These are phyloP conservation scores for Scedosporium aurantiacum DNA, from an alignment of 2,329 filamentous ascomycete genomes.

Conservation along the genomic window DNA sequence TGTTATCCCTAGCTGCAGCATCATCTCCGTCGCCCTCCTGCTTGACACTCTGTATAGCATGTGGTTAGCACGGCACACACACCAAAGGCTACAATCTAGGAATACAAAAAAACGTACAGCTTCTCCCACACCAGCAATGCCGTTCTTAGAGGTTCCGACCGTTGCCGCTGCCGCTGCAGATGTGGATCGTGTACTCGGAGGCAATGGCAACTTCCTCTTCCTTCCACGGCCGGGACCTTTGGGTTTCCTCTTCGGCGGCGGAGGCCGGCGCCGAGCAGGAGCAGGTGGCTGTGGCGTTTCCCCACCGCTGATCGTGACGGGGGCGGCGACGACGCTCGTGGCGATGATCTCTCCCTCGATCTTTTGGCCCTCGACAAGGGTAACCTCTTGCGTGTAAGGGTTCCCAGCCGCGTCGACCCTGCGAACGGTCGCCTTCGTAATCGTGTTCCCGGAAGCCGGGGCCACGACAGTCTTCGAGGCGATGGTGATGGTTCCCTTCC, in stretches of 20 bases:
- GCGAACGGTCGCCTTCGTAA: constrained; percentile 72
- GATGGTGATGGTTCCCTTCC: constrained; percentile 49
- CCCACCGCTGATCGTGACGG: constrained; percentile 46
- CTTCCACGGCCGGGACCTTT: constrained; percentile 67
- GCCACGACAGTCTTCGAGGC: constrained; percentile 39
- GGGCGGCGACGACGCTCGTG: constrained; percentile 42
- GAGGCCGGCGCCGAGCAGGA: constrained; percentile 48
- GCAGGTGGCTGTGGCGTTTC: constrained; percentile 25
- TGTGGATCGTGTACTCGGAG: constrained; percentile 20
- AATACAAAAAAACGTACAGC: constrained; percentile 16
- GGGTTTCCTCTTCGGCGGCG: constrained; percentile 69
- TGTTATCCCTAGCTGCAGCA: constrained; percentile 34
- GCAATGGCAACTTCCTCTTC: constrained; percentile 54
- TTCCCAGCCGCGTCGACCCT: constrained; percentile 70
- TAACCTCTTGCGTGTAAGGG: constrained; percentile 72
- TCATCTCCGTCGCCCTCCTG: constrained; percentile 34
- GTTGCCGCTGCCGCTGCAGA: constrained; percentile 25
- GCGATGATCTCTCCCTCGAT: constrained; percentile 74
- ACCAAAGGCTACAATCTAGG: constrained; percentile 13
- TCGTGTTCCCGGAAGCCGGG: constrained; percentile 36
- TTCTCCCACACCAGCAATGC: constrained; percentile 19
- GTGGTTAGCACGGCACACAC: not conserved
- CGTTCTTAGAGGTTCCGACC: constrained; percentile 20
- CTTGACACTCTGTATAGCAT: constrained; percentile 24
- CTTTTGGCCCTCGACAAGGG: constrained; percentile 65